Conservation (phyloP, 768 basidiomycete genomes). For the Kwoniella mangroviensis region DNA sequence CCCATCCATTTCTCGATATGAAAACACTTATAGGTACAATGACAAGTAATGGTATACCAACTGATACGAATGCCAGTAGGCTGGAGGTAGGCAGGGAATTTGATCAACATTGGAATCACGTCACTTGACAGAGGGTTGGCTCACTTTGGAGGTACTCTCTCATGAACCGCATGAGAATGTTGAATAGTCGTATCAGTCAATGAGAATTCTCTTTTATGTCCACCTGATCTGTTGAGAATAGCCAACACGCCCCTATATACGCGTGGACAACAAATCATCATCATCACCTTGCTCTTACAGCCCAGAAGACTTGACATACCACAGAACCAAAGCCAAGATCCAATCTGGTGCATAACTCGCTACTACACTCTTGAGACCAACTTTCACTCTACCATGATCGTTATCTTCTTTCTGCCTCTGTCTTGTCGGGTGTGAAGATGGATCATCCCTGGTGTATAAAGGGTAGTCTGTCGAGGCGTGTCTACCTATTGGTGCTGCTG, state of each 20-base stretch:
- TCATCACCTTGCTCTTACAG: not conserved
- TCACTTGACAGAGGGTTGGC: constrained; percentile 1
- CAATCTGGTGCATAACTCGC: constrained; percentile 52
- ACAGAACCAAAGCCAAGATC: constrained; percentile 47
- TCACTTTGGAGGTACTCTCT: constrained; percentile 51
- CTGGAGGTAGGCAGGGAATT: constrained; percentile 8
- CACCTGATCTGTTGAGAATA: constrained; percentile 46
- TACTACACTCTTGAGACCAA: constrained; percentile 40
- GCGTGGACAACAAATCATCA: not conserved
- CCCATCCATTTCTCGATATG: constrained; percentile 85
- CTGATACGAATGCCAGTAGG: constrained; percentile 59
- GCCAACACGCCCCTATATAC: constrained; percentile 42
- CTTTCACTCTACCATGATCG: constrained; percentile 20
- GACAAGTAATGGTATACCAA: constrained; percentile 71
- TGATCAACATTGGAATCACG: not conserved
- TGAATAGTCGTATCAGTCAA: constrained; percentile 55
- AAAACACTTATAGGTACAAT: constrained; percentile 72
- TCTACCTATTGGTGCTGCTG: constrained; percentile 30
- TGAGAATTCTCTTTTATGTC: constrained; percentile 56
- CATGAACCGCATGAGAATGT: constrained; percentile 49
- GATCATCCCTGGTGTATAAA: constrained; percentile 16
- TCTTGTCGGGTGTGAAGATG: not conserved
- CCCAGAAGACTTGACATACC: constrained; percentile 30
- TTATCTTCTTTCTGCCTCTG: constrained; percentile 3
- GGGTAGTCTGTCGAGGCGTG: constrained; percentile 12